Base-by-base conservation (phyloP, 2,329 filamentous ascomycete genomes). In the Chrysosporium queenslandicum region DNA sequence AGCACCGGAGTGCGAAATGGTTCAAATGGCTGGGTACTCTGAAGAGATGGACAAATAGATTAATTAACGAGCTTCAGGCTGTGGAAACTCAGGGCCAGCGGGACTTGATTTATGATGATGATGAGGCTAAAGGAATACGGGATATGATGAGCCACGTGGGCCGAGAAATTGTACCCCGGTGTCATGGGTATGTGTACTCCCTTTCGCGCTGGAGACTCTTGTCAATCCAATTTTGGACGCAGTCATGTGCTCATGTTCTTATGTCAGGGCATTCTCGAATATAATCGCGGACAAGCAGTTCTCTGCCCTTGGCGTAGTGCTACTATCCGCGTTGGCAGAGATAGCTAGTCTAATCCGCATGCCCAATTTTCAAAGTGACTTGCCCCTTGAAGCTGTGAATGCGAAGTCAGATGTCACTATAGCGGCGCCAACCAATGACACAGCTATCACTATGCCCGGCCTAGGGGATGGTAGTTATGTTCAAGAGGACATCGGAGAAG, bases 1-100 rank as follows among this genome's bases (percentile, higher is more conserved):
- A 97, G 71, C 91, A 97, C 68, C 82, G 82, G 52, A 76, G 78
- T 56, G 79, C 83, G 27, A 80, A 81, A 64, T 98, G 91, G 91
- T 97, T 86, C 81, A 79, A 81, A 61, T 74, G 73, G 61, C 80
- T 96, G 56, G 77, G 77, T 50, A 77, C 84, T 58, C 76, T 96
- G 58, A 81, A 87, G 32, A 84, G 86, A 43, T 76, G 81, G 53
- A 66, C 85, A 7, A 69, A 71, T 7, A 76, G 77, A 51, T 70
- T 95, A 2, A 60, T 75, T 1, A 52, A 65, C 42, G 72, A 72
- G 18, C 56, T 76, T 39, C 58, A 69, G 54, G 64, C 68, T 16
- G 73, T 72, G 58, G 72, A 74, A 53, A 67, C 73, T 34, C 62
- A 61, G 23, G 61, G 45, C 1, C 50, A n/a, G 21, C 30, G 55